These are phyloP conservation scores for Dictyophora rubrovolvata DNA, from an alignment of 768 basidiomycete genomes.

Conservation along the genomic window DNA sequence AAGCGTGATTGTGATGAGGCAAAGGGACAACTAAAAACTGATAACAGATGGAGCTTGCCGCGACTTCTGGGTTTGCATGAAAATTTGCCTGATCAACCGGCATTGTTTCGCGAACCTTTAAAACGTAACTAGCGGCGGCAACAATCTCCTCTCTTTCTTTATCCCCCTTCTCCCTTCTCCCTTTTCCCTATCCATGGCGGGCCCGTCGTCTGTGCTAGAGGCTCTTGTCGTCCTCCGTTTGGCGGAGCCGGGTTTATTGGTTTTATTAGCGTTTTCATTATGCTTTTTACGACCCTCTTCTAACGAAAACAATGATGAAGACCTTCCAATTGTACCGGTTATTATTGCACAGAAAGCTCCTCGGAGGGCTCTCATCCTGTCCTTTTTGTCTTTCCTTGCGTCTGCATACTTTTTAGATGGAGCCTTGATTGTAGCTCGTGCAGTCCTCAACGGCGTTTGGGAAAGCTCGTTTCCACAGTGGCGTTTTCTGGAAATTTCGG, in stretches of 20 bases:
- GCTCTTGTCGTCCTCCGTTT: conserved; percentile 51
- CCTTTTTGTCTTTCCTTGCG: conserved; percentile 58
- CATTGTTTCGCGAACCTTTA: not conserved
- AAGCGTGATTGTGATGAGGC: conserved; percentile 7
- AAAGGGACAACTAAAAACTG: not conserved
- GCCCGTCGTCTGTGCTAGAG: not conserved
- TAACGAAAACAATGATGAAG: conserved; percentile 24
- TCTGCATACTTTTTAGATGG: conserved; percentile 73
- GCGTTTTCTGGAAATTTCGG: conserved; percentile 13
- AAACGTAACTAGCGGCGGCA: not conserved
- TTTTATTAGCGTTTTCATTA: conserved; percentile 53
- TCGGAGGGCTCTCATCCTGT: conserved; percentile 65
- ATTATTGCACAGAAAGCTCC: conserved; percentile 65
- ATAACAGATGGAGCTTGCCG: not conserved
- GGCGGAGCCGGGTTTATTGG: conserved; percentile 56
- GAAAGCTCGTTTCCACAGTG: conserved; percentile 30
- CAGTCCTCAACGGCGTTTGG: conserved; percentile 60
- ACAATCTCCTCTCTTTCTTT: not conserved
- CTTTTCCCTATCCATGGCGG: conserved; percentile 3
- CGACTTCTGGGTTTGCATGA: not conserved
- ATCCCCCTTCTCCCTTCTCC: not conserved
- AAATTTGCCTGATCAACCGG: not conserved
- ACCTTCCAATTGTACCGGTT: conserved; percentile 69
- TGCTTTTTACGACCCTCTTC: conserved; percentile 19
- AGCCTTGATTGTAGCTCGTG: conserved; percentile 53